These are phyloP conservation scores for Beauveria caledonica DNA, from an alignment of 2,329 filamentous ascomycete genomes.

Conservation along the genomic window DNA sequence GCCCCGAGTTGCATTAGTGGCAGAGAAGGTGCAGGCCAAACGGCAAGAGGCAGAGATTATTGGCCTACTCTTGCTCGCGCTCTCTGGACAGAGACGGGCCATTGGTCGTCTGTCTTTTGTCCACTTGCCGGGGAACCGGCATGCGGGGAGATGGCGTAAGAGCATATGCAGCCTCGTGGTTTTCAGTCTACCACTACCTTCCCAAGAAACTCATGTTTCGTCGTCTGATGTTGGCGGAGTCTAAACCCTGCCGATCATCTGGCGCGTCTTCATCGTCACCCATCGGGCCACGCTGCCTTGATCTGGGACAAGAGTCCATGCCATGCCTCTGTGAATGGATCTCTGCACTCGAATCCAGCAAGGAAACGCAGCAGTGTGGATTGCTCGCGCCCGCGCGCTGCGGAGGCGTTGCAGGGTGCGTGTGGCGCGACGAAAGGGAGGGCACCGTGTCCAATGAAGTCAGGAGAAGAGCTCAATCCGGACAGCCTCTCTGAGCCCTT, in stretches of 20 bases:
- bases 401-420: no score
- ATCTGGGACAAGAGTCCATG: no score
- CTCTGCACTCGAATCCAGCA: no score
- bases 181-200: no score
- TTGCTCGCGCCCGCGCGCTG: no score
- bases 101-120: neutral
- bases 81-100: neutral
- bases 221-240: neutral
- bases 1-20: neutral
- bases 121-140: neutral
- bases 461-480: neutral
- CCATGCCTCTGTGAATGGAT: no score
- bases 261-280: no score
- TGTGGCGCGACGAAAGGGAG: no score
- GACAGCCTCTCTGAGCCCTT: neutral
- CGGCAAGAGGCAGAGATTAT: neutral
- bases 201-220: neutral
- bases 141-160: conserved; percentile 4
- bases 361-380: no score
- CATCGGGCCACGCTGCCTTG: no score
- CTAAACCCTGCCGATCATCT: no score
- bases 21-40: neutral
- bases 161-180: conserved; percentile 1
- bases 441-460: neutral
- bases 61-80: neutral